Conservation (phyloP, 495 filamentous ascomycete genomes). For the Trichoderma reesei region DNA sequence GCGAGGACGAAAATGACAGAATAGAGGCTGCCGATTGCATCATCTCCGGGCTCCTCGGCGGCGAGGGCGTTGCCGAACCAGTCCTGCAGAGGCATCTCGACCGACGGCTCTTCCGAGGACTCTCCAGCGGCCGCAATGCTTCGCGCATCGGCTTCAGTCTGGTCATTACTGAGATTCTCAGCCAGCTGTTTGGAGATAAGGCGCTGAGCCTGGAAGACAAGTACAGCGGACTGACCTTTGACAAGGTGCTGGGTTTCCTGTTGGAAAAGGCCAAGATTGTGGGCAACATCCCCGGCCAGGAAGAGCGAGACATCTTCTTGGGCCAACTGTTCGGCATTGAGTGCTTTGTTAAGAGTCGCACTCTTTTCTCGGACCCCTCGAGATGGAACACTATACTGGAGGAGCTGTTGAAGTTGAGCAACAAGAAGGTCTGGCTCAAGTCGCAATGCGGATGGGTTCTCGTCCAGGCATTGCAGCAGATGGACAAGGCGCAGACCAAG, state of each 20-base stretch:
- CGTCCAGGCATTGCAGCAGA: conserved; percentile 39
- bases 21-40: conserved; percentile 41
- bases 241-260: conserved; percentile 54
- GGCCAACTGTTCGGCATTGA: conserved; percentile 81
- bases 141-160: conserved; percentile 86
- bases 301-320: conserved; percentile 75
- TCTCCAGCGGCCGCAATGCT: conserved; percentile 83
- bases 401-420: conserved; percentile 45
- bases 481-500: conserved; percentile 45
- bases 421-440: conserved; percentile 75
- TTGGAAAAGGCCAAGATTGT: conserved; percentile 55
- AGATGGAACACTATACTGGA: conserved; percentile 56
- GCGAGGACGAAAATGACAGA: conserved; percentile 40
- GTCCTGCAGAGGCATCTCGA: conserved; percentile 44
- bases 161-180: conserved; percentile 73
- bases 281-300: conserved; percentile 61
- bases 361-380: conserved; percentile 49
- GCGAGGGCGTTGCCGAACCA: conserved; percentile 30
- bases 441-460: conserved; percentile 75
- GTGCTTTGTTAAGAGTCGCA: conserved; percentile 68
- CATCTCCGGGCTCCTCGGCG: conserved; percentile 33
- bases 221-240: conserved; percentile 41
- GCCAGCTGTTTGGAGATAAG: conserved; percentile 46
- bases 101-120: conserved; percentile 67
- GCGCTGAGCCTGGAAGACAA: conserved; percentile 24